Evolutionary conservation across 2,329 filamentous ascomycete species (phyloP).

Genomic region (Verticillium tricorpus): DNA sequence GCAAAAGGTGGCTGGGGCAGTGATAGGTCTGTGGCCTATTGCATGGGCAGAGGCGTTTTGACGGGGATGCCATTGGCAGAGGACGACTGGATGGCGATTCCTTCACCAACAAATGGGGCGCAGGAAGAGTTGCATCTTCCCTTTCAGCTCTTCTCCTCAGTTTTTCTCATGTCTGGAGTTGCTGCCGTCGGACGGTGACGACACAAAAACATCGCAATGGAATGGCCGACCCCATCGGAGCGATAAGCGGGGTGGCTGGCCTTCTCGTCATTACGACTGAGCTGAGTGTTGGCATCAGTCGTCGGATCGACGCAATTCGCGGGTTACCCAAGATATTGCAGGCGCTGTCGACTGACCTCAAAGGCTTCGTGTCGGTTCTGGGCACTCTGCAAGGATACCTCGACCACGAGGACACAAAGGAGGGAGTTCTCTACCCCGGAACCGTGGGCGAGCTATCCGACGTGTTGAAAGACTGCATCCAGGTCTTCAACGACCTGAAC

Average conservation of each 20-base stretch:
- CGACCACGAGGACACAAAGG: conserved; percentile 2
- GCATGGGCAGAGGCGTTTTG: not conserved
- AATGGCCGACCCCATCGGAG: conserved; percentile 4
- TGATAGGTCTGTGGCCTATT: not conserved
- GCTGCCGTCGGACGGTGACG: not conserved
- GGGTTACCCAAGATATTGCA: not conserved
- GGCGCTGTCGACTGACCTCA: conserved; percentile 4
- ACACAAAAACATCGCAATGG: not conserved
- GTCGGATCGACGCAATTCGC: conserved; percentile 4
- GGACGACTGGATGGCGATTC: not conserved
- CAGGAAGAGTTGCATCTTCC: not conserved
- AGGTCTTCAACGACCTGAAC: not conserved
- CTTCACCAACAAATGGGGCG: not conserved
- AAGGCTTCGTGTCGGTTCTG: conserved; percentile 2
- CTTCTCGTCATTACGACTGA: conserved; percentile 1
- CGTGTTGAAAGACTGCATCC: not conserved
- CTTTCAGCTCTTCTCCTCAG: not conserved
- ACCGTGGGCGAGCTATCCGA: not conserved
- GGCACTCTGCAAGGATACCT: conserved; percentile 4
- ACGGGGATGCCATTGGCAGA: not conserved
- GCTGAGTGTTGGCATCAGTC: conserved; percentile 1
- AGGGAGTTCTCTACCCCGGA: conserved; percentile 1
- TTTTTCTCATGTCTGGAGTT: not conserved
- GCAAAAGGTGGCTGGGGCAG: not conserved
- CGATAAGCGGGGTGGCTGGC: conserved; percentile 3